Evolutionary conservation across 495 filamentous ascomycete species (phyloP).

Genomic region (Hypoxylon cercidicola): DNA sequence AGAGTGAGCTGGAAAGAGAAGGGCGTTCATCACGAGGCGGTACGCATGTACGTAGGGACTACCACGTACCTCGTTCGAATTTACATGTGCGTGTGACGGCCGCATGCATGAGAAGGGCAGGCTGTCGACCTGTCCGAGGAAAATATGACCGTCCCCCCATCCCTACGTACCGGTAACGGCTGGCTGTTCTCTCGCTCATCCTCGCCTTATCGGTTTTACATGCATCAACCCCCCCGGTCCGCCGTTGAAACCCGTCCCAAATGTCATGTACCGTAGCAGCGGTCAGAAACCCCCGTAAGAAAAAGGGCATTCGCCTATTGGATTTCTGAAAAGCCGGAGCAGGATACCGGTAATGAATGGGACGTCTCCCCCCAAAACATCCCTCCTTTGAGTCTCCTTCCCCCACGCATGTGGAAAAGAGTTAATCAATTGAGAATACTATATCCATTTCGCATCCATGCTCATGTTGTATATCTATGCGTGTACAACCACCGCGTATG

Average conservation of each 20-base stretch:
- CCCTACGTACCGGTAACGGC: conserved; percentile 16
- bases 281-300: conserved; percentile 1
- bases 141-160: conserved; percentile 8
- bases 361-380: not conserved
- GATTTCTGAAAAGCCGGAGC: conserved; percentile 31
- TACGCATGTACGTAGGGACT: not conserved
- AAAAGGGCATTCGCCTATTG: conserved; percentile 20
- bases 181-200: not conserved
- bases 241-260: conserved; percentile 5
- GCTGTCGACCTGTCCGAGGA: not conserved
- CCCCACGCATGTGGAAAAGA: conserved; percentile 33
- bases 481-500: conserved; percentile 10
- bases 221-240: conserved; percentile 3
- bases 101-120: not conserved
- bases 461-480: conserved; percentile 12
- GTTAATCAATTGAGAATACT: conserved; percentile 27
- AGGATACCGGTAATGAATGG: conserved; percentile 5
- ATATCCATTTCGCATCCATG: conserved; percentile 5
- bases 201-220: conserved; percentile 8
- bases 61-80: not conserved
- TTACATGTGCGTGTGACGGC: conserved; percentile 1
- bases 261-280: conserved; percentile 17
- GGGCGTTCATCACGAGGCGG: not conserved
- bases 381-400: not conserved
- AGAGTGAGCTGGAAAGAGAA: not conserved